phyloP scores from a whole-genome alignment of 495 filamentous ascomycete species.

The Hypoxylon trugodes region DNA sequence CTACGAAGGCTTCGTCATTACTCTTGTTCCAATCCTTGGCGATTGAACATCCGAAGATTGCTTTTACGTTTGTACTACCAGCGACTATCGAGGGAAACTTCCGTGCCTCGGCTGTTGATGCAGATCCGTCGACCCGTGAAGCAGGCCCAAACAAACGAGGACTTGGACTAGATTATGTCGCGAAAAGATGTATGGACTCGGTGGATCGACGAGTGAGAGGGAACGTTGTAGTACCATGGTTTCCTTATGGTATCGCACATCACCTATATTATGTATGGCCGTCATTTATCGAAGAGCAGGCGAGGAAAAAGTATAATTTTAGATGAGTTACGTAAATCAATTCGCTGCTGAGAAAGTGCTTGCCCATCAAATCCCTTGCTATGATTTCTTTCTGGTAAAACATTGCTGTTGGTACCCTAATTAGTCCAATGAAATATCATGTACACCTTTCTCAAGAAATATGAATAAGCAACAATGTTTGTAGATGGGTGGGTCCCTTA shows the following conservation, averaged over 20 bases:
- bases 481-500: too few species aligned
- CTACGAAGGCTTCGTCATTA: slow-evolving; percentile 44
- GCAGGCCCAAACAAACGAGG: slow-evolving; percentile 35
- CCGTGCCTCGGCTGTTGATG: slow-evolving; percentile 44
- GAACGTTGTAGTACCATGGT: slow-evolving; percentile 41
- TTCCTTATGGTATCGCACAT: slow-evolving; percentile 44
- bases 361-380: too few species aligned
- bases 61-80: slow-evolving; percentile 40
- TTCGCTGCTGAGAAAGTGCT: too few species aligned
- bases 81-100: slow-evolving; percentile 46
- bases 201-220: slow-evolving; percentile 37
- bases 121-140: slow-evolving; percentile 6
- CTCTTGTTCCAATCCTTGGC: slow-evolving; percentile 45
- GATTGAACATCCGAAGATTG: slow-evolving; percentile 43
- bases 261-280: slow-evolving; percentile 45
- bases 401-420: too few species aligned
- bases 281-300: slow-evolving; percentile 38
- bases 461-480: too few species aligned
- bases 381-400: too few species aligned
- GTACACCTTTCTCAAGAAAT: too few species aligned
- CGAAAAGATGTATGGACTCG: slow-evolving; percentile 33
- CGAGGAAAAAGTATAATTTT: slow-evolving; percentile 46
- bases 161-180: slow-evolving; percentile 41
- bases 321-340: not conserved
- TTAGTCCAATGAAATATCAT: too few species aligned